These are phyloP conservation scores for Coemansia sp. DNA, from an alignment of 192 early-diverging fungal genomes.

Conservation along the genomic window DNA sequence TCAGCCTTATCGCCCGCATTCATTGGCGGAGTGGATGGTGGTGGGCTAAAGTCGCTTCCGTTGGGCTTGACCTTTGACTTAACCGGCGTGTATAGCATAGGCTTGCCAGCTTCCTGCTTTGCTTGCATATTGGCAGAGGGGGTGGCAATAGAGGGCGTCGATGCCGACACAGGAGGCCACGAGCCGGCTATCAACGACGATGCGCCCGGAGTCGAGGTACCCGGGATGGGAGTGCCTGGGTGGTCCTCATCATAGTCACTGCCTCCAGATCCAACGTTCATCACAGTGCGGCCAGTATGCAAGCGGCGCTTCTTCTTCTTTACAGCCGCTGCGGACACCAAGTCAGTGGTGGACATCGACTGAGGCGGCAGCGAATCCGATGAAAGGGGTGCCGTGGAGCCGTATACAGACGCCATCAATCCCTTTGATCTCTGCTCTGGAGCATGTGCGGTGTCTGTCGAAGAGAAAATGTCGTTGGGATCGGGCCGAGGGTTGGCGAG, in stretches of 20 bases:
- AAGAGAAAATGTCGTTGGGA: too few species aligned
- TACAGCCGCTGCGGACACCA: slow-evolving; percentile 10
- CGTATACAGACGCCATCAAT: neutral
- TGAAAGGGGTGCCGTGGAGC: neutral
- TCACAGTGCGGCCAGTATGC: slow-evolving; percentile 19
- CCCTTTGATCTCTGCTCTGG: neutral
- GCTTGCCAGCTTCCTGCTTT: slow-evolving; percentile 1
- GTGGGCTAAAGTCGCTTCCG: neutral
- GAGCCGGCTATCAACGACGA: slow-evolving; percentile 6
- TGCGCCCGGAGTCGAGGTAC: neutral
- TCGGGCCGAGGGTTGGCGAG: too few species aligned
- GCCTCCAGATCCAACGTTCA: slow-evolving; percentile 12
- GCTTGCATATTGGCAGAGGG: neutral
- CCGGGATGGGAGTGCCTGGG: neutral
- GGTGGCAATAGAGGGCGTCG: too few species aligned
- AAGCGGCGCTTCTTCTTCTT: slow-evolving; percentile 42
- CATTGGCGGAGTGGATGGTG: neutral
- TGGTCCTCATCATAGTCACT: slow-evolving; percentile 1
- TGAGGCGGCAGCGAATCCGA: neutral
- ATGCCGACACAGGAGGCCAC: slow-evolving; percentile 2
- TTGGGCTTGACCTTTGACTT: slow-evolving; percentile 7
- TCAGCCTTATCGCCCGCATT: neutral
- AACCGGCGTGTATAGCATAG: slow-evolving; percentile 38
- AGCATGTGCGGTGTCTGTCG: neutral
- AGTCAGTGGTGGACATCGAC: too few species aligned